Evolutionary conservation across 1,284 basidiomycete species (phyloP), one percentile per base, ranked within the genome.

Genomic region (Pisolithus thermaeus): DNA sequence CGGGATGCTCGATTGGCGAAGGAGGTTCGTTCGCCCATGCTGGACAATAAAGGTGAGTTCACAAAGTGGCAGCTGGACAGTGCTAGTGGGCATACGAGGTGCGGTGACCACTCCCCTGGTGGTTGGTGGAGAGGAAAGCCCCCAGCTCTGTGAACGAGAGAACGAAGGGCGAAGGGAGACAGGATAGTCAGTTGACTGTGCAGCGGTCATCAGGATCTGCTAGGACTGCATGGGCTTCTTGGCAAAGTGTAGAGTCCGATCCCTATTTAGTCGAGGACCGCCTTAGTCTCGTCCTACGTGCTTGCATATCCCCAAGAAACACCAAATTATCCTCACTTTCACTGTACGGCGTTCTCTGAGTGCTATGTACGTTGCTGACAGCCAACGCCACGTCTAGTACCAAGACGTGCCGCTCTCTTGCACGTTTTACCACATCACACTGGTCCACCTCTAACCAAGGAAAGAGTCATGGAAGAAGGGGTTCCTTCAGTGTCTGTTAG

Each of bases 21-120:
- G 86, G 84, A 2, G 87, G 87, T 60, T 90, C 88, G 63, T 90
- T 84, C 8, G 87, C 88, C 88, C 88, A 90, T 51, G 88, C 87
- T 90, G 56, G 7, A 51, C 52, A 37, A 59, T 35, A 54, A 54
- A 53, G 52, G 53, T 55, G 48, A 57, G 57, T 36, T 27, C 18
- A 22, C 48, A 11, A 20, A 1, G 37, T 20, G 16, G 25, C 3
- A n/a, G 49, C 7, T 32, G 46, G 28, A n/a, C 9, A 30, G 20
- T 35, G 32, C 11, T 35, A 7, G 42, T 38, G 20, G 7, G 54
- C 82, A 60, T 64, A 90, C 87, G 87, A 56, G 87, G 87, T 40
- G 76, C 71, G 50, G 86, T 88, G 50, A 88, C 70, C 52, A 90
- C 80, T 1, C 76, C 75, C 56, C 75, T 73, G 41, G 76, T 65